phyloP scores from a whole-genome alignment of 495 filamentous ascomycete genomes.

The Amorphotheca resinae region DNA sequence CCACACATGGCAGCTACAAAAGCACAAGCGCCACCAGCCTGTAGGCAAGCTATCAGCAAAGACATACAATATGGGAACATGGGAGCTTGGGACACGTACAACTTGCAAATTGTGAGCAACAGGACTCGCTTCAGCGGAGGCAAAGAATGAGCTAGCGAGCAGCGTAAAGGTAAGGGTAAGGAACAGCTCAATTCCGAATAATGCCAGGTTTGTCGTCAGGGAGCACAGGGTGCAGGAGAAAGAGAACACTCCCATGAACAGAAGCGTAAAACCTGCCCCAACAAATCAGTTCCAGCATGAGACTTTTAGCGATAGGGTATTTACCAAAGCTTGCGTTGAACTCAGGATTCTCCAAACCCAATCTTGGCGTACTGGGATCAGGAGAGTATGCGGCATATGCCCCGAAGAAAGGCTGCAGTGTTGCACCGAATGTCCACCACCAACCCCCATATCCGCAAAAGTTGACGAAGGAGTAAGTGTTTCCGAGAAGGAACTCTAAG shows the following conservation, averaged over 20 bases:
- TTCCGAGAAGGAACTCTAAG: conserved; percentile 60
- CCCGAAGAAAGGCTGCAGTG: too few species aligned
- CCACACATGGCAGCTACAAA: conserved; percentile 46
- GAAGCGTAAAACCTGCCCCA: conserved; percentile 44
- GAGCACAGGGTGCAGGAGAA: conserved; percentile 56
- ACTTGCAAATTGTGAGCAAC: conserved; percentile 47
- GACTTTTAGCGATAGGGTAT: too few species aligned
- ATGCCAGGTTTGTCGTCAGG: conserved; percentile 55
- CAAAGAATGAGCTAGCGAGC: too few species aligned
- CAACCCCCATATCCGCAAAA: too few species aligned
- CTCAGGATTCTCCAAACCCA: conserved; percentile 24
- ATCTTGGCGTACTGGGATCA: conserved; percentile 43
- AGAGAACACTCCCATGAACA: conserved; percentile 50
- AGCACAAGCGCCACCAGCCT: conserved; percentile 37
- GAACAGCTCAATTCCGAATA: conserved; percentile 52
- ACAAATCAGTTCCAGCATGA: too few species aligned
- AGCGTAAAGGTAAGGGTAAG: conserved; percentile 53
- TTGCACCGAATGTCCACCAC: too few species aligned
- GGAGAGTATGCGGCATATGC: conserved; percentile 41
- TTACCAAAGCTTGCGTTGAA: conserved; percentile 32
- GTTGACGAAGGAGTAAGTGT: conserved; percentile 61
- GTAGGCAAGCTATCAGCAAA: too few species aligned
- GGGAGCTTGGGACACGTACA: conserved; percentile 27
- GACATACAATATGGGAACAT: too few species aligned
- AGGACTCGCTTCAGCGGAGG: too few species aligned